Conservation (phyloP, 305 asterid species). For the Rubia occidens region DNA sequence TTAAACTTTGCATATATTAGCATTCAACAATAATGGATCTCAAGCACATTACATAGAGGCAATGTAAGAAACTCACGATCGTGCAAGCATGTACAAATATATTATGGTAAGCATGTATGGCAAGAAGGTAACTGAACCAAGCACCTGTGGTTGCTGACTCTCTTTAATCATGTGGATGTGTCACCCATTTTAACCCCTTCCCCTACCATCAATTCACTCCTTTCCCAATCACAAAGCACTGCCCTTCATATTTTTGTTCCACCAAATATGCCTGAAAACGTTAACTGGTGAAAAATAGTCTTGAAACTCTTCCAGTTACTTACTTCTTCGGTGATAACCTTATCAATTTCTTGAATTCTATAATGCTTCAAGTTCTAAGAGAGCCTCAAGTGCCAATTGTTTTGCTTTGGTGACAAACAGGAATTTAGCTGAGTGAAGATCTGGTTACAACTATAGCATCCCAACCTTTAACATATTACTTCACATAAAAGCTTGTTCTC, state of each 20-base stretch:
- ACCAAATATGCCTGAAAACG: not conserved
- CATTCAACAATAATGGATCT: too few relatives aligned
- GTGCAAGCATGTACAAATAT: not conserved
- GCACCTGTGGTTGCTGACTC: not conserved
- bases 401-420: not conserved
- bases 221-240: not conserved
- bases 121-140: not conserved
- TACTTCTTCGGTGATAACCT: too few relatives aligned
- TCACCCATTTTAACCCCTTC: too few relatives aligned
- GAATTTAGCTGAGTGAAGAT: not conserved
- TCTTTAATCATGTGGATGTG: too few relatives aligned
- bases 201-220: not conserved
- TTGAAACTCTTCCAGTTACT: not conserved
- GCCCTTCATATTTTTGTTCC: not conserved
- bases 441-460: slow-evolving; percentile 2
- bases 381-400: not conserved
- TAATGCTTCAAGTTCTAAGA: not conserved
- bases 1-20: too few relatives aligned
- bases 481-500: not conserved
- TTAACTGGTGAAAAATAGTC: not conserved
- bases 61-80: too few relatives aligned
- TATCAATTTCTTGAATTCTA: not conserved
- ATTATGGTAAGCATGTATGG: not conserved
- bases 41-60: not conserved
- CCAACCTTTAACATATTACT: not conserved